phyloP scores from a whole-genome alignment of 2,329 filamentous ascomycete genomes.

The Fonsecaea nubica region DNA sequence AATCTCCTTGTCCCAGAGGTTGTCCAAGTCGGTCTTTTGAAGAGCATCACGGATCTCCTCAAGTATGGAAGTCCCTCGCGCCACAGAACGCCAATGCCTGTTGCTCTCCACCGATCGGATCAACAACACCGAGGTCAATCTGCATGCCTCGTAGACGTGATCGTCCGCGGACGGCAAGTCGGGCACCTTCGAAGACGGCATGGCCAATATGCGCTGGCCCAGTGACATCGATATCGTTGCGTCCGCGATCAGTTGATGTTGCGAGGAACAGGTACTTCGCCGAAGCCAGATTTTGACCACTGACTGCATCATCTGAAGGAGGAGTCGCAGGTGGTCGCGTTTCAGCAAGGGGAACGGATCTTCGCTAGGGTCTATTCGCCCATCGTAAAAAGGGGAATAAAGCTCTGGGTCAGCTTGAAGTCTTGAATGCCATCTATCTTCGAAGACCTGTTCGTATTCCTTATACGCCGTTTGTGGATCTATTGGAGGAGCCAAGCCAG shows the following conservation, averaged over 20 bases:
- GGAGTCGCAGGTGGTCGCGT: conserved; percentile 13
- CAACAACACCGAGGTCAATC: conserved; percentile 26
- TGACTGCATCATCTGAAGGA: conserved; percentile 28
- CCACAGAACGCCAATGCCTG: conserved; percentile 16
- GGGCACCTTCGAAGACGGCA: conserved; percentile 21
- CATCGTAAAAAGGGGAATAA: conserved; percentile 30
- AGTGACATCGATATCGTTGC: conserved; percentile 13
- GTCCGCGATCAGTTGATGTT: conserved; percentile 1
- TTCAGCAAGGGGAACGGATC: conserved; percentile 24
- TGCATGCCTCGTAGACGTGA: conserved; percentile 28
- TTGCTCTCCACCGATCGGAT: conserved; percentile 19
- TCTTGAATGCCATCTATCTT: conserved; percentile 23
- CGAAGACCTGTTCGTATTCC: conserved; percentile 26
- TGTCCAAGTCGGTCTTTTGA: conserved; percentile 21
- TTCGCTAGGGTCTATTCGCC: conserved; percentile 15
- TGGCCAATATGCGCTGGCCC: conserved; percentile 14
- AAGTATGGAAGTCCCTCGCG: conserved; percentile 10
- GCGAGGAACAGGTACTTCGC: background rate
- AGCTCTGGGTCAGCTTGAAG: conserved; percentile 19
- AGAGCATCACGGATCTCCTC: conserved; percentile 17
- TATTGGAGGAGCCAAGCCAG: conserved; percentile 22
- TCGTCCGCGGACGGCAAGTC: conserved; percentile 22
- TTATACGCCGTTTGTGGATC: conserved; percentile 16
- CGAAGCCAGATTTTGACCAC: conserved; percentile 26
- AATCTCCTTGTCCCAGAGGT: conserved; percentile 25